phyloP scores from a whole-genome alignment of 2,329 filamentous ascomycete genomes.

The Neopestalotiopsis sp. region DNA sequence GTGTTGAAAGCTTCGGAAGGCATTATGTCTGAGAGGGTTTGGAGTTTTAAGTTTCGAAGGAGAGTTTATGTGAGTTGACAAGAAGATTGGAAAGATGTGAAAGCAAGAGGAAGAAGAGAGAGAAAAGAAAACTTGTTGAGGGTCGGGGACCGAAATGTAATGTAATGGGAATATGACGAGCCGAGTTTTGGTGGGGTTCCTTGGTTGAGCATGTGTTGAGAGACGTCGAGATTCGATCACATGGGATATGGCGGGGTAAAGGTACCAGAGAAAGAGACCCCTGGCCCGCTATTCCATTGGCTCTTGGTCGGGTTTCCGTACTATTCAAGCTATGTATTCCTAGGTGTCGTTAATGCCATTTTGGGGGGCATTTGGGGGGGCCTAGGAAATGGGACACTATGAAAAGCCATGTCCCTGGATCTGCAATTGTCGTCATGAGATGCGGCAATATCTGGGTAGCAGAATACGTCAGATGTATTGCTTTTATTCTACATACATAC shows the following conservation, averaged over 20 bases:
- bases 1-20: constrained; percentile 53
- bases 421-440: background rate
- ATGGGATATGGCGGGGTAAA: background rate
- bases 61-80: background rate
- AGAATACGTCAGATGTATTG: background rate
- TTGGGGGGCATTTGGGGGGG: background rate
- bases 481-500: background rate
- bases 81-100: background rate
- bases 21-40: constrained; percentile 28
- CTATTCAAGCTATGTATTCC: too few relatives aligned
- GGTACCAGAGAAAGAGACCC: background rate
- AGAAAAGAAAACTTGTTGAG: constrained; percentile 1
- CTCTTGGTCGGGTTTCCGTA: too few relatives aligned
- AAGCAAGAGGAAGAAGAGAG: background rate
- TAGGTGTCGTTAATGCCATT: background rate
- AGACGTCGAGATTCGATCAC: background rate
- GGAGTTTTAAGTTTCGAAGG: too few relatives aligned
- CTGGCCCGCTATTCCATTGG: background rate
- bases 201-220: background rate
- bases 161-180: constrained; percentile 4
- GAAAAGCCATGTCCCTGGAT: background rate
- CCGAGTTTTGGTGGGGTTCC: background rate
- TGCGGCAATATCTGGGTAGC: background rate
- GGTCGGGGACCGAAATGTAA: background rate
- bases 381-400: background rate